Evolutionary conservation across 192 early-diverging fungal species (phyloP).

Genomic region (Coemansia aciculifera): DNA sequence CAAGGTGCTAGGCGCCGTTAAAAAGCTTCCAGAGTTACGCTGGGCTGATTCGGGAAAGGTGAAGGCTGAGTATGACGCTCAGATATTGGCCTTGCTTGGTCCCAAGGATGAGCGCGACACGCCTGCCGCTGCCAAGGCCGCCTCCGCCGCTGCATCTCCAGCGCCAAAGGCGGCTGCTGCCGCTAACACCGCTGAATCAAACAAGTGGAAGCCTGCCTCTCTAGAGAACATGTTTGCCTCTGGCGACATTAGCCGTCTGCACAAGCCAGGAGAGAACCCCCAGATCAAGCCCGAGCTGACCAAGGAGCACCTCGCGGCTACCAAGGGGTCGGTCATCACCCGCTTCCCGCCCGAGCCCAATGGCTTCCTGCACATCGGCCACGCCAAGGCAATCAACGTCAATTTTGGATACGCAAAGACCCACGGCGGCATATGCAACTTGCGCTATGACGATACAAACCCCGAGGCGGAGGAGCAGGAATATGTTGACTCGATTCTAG

Average conservation of each 20-base stretch:
- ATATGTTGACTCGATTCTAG: conserved; percentile 94
- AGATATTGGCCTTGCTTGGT: conserved; percentile 84
- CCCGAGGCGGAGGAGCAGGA: conserved; percentile 93
- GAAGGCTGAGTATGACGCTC: conserved; percentile 86
- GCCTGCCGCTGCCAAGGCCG: conserved; percentile 51
- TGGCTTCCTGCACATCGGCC: conserved; percentile 98
- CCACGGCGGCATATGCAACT: conserved; percentile 86
- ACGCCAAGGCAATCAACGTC: conserved; percentile 99
- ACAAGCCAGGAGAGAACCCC: conserved; percentile 94
- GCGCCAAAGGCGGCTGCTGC: conserved; percentile 34
- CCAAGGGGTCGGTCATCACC: conserved; percentile 89
- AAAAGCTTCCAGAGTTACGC: conserved; percentile 65
- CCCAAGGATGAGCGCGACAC: conserved; percentile 97
- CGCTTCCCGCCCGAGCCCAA: conserved; percentile 99
- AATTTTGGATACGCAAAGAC: conserved; percentile 98
- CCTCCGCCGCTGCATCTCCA: conserved; percentile 23
- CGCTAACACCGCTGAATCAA: conserved; percentile 17
- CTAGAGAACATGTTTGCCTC: conserved; percentile 78
- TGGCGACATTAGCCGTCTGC: conserved; percentile 89
- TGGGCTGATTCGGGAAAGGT: conserved; percentile 91
- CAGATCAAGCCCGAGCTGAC: conserved; percentile 93
- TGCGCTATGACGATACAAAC: conserved; percentile 90
- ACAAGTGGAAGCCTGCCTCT: conserved; percentile 43
- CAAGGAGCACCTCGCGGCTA: conserved; percentile 85
- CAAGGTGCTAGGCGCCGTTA: conserved; percentile 69